Conservation (phyloP, 192 early-diverging fungal species). For the Cetraspora pellucida region DNA sequence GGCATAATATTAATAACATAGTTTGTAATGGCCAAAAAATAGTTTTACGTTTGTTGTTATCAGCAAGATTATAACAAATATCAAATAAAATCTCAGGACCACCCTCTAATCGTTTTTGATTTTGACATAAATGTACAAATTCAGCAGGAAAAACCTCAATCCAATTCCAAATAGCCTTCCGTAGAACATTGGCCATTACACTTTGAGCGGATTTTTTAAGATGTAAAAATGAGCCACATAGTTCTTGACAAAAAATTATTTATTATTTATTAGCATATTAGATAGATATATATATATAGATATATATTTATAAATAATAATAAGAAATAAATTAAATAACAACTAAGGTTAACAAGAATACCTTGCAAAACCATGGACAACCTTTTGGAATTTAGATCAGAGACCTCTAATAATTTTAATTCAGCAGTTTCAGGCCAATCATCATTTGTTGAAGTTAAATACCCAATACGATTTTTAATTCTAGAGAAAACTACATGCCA, state of each 20-base stretch:
- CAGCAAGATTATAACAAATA: constrained; percentile 63
- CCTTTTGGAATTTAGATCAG: constrained; percentile 74
- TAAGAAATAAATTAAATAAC: neutral
- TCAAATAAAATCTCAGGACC: constrained; percentile 79
- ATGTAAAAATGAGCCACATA: constrained; percentile 54
- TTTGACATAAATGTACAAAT: constrained; percentile 77
- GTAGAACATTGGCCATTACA: constrained; percentile 72
- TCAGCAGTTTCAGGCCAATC: constrained; percentile 78
- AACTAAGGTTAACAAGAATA: constrained; percentile 29
- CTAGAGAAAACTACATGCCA: constrained; percentile 81
- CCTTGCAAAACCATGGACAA: constrained; percentile 68
- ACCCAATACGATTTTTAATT: constrained; percentile 66
- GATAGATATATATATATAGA: neutral
- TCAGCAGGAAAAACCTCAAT: constrained; percentile 85
- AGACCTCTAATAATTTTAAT: constrained; percentile 84
- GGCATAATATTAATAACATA: constrained; percentile 83
- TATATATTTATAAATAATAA: neutral
- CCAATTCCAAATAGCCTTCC: constrained; percentile 91
- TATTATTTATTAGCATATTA: neutral
- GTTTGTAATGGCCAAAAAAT: constrained; percentile 88
- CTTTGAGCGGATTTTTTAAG: constrained; percentile 74
- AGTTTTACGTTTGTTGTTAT: constrained; percentile 65
- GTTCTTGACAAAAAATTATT: constrained; percentile 39
- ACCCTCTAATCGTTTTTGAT: constrained; percentile 60
- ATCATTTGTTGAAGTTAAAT: constrained; percentile 64